A percentile compares a stretch with the other conserved stretches of the same genome.
Evolutionary conservation across 768 basidiomycete species (phyloP).

Genomic region (Suillus luteus): DNA sequence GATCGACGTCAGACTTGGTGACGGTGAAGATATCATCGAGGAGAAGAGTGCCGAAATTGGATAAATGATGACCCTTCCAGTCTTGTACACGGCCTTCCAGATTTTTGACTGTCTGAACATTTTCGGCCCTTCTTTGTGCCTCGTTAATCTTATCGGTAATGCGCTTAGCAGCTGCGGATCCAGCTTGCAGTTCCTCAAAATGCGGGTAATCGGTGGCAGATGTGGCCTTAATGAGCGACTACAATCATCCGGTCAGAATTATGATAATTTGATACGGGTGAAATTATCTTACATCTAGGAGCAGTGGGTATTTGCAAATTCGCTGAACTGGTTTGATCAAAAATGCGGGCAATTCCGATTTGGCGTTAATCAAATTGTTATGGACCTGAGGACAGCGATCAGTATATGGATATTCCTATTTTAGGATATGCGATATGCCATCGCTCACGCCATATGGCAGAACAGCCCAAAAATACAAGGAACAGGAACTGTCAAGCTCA

Average conservation of each 20-base stretch:
- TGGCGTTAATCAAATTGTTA: constrained; percentile 84
- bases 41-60: constrained; percentile 91
- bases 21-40: constrained; percentile 96
- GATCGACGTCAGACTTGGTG: constrained; percentile 93
- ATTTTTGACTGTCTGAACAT: constrained; percentile 85
- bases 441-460: constrained; percentile 30
- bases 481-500: constrained; percentile 44
- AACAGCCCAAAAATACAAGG: constrained; percentile 3
- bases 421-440: constrained; percentile 16
- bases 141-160: constrained; percentile 97
- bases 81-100: constrained; percentile 89
- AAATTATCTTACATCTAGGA: constrained; percentile 69
- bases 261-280: constrained; percentile 18
- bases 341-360: constrained; percentile 92
- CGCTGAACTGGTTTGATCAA: constrained; percentile 98
- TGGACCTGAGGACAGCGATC: constrained; percentile 51
- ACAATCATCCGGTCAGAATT: constrained; percentile 16
- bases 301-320: constrained; percentile 96
- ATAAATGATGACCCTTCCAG: constrained; percentile 98
- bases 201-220: constrained; percentile 63
- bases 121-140: constrained; percentile 88
- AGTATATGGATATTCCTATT: constrained; percentile 25
- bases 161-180: constrained; percentile 84
- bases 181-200: constrained; percentile 80
- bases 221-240: constrained; percentile 79